phyloP scores from a whole-genome alignment of 2,329 filamentous ascomycete genomes.

The Phyllosticta paracitricarpa region DNA sequence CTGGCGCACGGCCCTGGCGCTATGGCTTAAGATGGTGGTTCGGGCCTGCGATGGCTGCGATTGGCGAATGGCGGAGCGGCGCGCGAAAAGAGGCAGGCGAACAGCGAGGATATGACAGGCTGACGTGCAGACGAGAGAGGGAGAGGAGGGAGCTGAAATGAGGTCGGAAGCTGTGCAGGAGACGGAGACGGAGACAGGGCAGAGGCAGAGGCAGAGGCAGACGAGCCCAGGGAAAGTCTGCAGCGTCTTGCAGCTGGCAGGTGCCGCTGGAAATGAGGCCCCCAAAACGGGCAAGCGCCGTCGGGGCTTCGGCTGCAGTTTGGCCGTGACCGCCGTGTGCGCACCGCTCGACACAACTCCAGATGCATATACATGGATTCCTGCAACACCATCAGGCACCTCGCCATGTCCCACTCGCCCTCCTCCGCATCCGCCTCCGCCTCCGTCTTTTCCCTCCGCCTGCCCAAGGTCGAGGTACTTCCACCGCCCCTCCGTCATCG shows the following conservation, averaged over 20 bases:
- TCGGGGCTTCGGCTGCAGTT: background rate
- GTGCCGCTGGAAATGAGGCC: background rate
- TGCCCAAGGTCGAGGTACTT: constrained; percentile 36
- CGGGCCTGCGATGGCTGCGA: background rate
- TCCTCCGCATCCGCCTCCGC: background rate
- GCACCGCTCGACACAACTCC: background rate
- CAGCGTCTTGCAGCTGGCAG: background rate
- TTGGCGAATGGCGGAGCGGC: background rate
- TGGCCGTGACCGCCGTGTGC: background rate
- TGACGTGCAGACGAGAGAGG: background rate
- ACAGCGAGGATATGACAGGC: background rate
- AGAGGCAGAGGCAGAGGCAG: background rate
- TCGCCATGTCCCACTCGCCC: background rate
- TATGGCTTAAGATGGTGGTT: background rate
- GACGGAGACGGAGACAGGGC: too few relatives aligned
- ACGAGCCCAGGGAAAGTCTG: background rate
- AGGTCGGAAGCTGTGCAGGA: background rate
- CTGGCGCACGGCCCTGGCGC: background rate
- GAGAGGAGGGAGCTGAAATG: background rate
- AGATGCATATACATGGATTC: too few relatives aligned
- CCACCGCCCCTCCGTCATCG: constrained; percentile 10
- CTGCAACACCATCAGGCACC: background rate
- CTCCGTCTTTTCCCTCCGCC: constrained; percentile 21
- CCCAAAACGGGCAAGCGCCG: background rate
- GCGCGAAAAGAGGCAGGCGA: background rate